Conservation (phyloP, 129 eudicot species). For the Tanacetum coccineum region DNA sequence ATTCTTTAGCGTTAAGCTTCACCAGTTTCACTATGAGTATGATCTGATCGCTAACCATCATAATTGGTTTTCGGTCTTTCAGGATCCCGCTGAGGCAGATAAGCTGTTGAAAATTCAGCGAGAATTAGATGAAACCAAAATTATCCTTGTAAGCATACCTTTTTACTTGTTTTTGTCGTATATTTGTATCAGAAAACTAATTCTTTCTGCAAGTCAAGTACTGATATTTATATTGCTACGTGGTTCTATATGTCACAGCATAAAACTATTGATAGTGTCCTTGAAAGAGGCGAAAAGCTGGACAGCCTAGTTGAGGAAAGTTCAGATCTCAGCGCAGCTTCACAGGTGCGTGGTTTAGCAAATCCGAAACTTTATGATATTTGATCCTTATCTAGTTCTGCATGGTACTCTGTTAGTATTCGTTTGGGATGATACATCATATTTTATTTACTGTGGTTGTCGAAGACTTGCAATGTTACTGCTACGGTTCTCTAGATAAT, state of each 20-base stretch:
- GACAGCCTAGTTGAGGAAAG: conserved; percentile 96
- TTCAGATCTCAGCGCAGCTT: conserved; percentile 90
- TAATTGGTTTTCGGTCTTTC: conserved; percentile 2
- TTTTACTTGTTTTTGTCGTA: not conserved
- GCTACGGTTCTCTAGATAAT: not conserved
- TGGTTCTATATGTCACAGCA: conserved; percentile 49
- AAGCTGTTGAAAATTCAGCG: conserved; percentile 86
- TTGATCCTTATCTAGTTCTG: not conserved
- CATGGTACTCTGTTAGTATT: not conserved
- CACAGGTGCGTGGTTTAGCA: conserved; percentile 55
- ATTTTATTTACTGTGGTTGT: not conserved
- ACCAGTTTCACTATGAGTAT: too few relatives aligned
- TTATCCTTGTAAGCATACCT: conserved; percentile 70
- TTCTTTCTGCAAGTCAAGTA: not conserved
- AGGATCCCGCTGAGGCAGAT: conserved; percentile 98
- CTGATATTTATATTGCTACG: not conserved
- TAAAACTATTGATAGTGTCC: conserved; percentile 94
- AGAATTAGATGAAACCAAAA: conserved; percentile 96
- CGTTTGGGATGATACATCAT: not conserved
- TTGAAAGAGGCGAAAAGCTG: conserved; percentile 85
- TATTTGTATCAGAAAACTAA: not conserved
- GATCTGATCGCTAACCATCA: not conserved
- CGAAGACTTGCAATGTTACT: conserved; percentile 1
- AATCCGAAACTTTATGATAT: not conserved
- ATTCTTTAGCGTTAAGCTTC: not conserved